Conservation (phyloP, 2,329 filamentous ascomycete genomes). For the Xylariales sp. region DNA sequence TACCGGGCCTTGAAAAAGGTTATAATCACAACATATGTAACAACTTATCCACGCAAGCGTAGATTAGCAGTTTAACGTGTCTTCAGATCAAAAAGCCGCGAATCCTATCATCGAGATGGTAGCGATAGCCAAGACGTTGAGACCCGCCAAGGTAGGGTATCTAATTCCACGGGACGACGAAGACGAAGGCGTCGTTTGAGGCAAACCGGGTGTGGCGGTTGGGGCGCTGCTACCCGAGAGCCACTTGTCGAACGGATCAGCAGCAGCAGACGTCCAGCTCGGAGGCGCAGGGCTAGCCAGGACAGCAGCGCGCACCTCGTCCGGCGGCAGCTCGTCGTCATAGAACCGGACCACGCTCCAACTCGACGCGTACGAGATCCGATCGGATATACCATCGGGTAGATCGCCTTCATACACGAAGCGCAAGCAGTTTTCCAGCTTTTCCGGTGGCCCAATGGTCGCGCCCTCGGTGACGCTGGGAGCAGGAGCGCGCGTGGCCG, state of each 20-base stretch:
- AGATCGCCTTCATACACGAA: conserved; percentile 44
- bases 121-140: conserved; percentile 33
- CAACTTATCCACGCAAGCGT: too few relatives aligned
- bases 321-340: conserved; percentile 32
- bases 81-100: conserved; percentile 28
- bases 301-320: conserved; percentile 32
- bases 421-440: conserved; percentile 39
- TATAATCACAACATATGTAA: too few relatives aligned
- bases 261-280: conserved; percentile 42
- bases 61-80: neutral
- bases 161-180: conserved; percentile 19
- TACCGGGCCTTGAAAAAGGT: too few relatives aligned
- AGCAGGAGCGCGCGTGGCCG: conserved; percentile 34
- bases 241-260: conserved; percentile 26
- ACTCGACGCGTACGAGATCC: conserved; percentile 31
- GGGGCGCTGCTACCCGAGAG: conserved; percentile 25
- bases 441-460: conserved; percentile 22
- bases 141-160: neutral
- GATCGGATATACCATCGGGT: conserved; percentile 37
- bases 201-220: conserved; percentile 6
- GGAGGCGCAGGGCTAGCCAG: conserved; percentile 41
- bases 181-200: conserved; percentile 29
- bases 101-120: conserved; percentile 32
- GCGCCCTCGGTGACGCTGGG: conserved; percentile 33
- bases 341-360: conserved; percentile 44